Evolutionary conservation across 1,139 yeast genomes (phyloP).

Genomic region (Saccharomyces uvarum): DNA sequence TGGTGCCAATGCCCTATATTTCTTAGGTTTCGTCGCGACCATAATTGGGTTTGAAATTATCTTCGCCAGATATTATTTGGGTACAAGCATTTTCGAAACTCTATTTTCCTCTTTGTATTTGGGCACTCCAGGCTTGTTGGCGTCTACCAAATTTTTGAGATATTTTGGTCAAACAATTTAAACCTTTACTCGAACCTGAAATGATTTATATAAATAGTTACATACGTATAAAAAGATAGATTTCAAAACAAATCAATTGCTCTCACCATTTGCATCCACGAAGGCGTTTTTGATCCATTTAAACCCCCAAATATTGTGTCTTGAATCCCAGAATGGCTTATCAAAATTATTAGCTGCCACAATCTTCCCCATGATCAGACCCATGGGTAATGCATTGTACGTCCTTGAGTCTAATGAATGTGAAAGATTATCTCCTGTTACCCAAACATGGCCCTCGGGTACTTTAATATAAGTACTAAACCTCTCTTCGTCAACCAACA

Average conservation of each 20-base stretch:
- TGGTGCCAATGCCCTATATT: constrained; percentile 21
- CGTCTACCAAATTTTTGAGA: constrained; percentile 63
- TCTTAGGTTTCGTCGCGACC: constrained; percentile 43
- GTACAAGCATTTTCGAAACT: constrained; percentile 65
- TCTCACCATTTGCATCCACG: constrained; percentile 23
- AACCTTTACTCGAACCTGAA: background rate
- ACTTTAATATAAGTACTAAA: constrained; percentile 56
- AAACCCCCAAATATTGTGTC: constrained; percentile 44
- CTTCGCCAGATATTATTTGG: constrained; percentile 62
- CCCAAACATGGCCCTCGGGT: constrained; percentile 94
- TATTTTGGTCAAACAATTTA: constrained; percentile 15
- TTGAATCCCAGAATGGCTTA: constrained; percentile 31
- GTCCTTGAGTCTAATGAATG: constrained; percentile 88
- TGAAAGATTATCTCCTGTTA: constrained; percentile 86
- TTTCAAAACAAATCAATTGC: background rate
- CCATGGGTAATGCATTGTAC: constrained; percentile 84
- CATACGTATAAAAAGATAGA: constrained; percentile 1
- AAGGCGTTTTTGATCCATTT: constrained; percentile 45
- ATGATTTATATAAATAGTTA: constrained; percentile 1
- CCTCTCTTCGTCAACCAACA: constrained; percentile 26
- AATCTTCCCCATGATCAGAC: constrained; percentile 76
- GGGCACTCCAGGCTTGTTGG: constrained; percentile 46
- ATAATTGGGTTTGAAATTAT: constrained; percentile 54
- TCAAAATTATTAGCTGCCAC: constrained; percentile 50
- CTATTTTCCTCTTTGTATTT: constrained; percentile 46